Evolutionary conservation across 495 filamentous ascomycete species (phyloP), one percentile per base, ranked within the genome.

Genomic region (Barbatosphaeria neglecta): DNA sequence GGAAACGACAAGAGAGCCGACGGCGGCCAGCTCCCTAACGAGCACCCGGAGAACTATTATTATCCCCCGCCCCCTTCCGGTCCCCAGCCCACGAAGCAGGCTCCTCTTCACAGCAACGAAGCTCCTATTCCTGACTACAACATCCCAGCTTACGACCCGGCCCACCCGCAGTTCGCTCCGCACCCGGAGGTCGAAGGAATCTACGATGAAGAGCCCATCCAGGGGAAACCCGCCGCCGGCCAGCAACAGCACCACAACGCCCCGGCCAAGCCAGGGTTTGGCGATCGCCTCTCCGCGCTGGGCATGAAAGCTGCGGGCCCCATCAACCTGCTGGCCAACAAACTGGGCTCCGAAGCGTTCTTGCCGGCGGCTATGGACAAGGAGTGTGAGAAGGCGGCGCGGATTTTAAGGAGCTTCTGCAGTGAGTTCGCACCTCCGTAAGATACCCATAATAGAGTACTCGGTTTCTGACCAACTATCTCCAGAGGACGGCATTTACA

Each of bases 371-470:
- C 79, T 1, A 64, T 92, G 45, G 87, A 90, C 54, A 86, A 82
- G 63, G 87, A 93, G 69, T 81, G 78, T 64, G 86, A 93, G 51
- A 90, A 93, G 66, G 86, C 86, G 8, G 87, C 87, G 37, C 72
- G 86, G 9, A 93, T 93, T 22, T 55, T 93, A 43, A 75, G 77
- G 52, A 82, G 78, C 50, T 93, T 93, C 63, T 90, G 86, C 68
- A 87, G 70, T 74, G 68, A 48, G 67, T 53, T 11, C 17, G 2
- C n/a, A 6, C 10, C 16, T 11, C 23, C 37, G 10, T 41, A 7
- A 10, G 19, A 16, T 6, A 38, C 10, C 19, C 22, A 3, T 35
- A 6, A 35, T 6, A 15, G 5, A 2, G 22, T 17, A 8, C 3
- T 19, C 15, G 22, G 27, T n/a, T n/a, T n/a, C n/a, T n/a, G n/a